These are phyloP conservation scores for Cryptococcus sp. DNA, from an alignment of 1,284 basidiomycete genomes.

Conservation along the genomic window DNA sequence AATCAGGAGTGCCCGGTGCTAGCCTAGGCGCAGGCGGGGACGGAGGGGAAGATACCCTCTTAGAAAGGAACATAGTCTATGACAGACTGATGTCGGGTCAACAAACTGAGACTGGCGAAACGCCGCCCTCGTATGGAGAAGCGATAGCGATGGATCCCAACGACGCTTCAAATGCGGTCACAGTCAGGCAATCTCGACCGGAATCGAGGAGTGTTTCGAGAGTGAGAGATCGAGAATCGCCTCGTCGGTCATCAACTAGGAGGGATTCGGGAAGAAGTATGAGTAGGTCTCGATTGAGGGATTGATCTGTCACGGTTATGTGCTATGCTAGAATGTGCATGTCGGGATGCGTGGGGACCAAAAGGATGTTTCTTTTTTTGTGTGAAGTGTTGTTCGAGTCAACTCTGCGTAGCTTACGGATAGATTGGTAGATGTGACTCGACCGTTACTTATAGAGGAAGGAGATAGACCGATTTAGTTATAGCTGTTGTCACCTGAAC, in stretches of 20 bases:
- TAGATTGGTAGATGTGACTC: too few relatives aligned
- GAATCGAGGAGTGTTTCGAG: slow-evolving; percentile 4
- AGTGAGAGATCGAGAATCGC: slow-evolving; percentile 1
- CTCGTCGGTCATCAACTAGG: neutral
- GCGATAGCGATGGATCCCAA: slow-evolving; percentile 32
- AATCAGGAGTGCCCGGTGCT: neutral
- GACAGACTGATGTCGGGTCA: slow-evolving; percentile 64
- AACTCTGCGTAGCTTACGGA: too few relatives aligned
- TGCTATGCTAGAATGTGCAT: too few relatives aligned
- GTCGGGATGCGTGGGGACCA: too few relatives aligned
- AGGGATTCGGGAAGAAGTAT: neutral
- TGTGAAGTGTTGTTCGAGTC: too few relatives aligned
- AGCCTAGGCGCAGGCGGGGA: neutral
- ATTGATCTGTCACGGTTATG: too few relatives aligned
- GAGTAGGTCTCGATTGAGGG: neutral
- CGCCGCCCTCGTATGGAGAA: slow-evolving; percentile 64
- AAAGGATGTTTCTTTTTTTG: too few relatives aligned
- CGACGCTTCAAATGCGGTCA: neutral
- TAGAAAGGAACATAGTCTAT: slow-evolving; percentile 53
- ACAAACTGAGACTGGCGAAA: slow-evolving; percentile 64
- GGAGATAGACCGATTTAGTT: too few relatives aligned
- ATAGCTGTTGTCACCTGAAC: too few relatives aligned
- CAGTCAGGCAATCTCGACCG: slow-evolving; percentile 8
- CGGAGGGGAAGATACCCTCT: slow-evolving; percentile 44
- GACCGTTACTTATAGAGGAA: too few relatives aligned